Evolutionary conservation across 176 grass and related monocot species (phyloP).

Genomic region (Paspalum vaginatum): DNA sequence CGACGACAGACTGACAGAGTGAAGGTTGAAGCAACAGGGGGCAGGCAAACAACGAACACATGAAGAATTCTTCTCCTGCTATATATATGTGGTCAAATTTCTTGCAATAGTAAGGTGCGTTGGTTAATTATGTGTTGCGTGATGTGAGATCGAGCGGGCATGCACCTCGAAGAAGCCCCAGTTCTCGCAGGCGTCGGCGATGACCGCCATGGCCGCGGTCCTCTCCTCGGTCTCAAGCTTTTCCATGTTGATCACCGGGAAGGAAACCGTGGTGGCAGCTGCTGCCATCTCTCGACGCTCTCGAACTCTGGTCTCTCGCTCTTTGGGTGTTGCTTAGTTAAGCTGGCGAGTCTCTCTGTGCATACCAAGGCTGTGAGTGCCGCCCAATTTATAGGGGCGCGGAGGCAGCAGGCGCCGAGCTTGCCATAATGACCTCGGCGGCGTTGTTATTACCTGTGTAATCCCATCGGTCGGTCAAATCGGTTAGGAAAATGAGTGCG

Average conservation of each 20-base stretch:
- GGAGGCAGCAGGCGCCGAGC: not conserved
- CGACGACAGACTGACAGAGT: not conserved
- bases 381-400: slow-evolving; percentile 61
- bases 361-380: slow-evolving; percentile 24
- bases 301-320: not conserved
- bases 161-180: slow-evolving; percentile 99
- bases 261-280: slow-evolving; percentile 18
- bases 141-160: not conserved
- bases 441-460: not conserved
- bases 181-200: slow-evolving; percentile 88
- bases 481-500: too few relatives aligned
- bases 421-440: not conserved
- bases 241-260: slow-evolving; percentile 89
- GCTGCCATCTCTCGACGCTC: slow-evolving; percentile 36
- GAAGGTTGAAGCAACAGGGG: not conserved
- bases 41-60: not conserved
- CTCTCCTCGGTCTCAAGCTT: slow-evolving; percentile 66
- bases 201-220: slow-evolving; percentile 56
- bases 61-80: not conserved
- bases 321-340: not conserved
- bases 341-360: slow-evolving; percentile 24
- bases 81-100: not conserved
- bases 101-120: not conserved
- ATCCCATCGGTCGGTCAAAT: not conserved
- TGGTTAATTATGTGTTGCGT: not conserved